A percentile compares a stretch with the other conserved stretches of the same genome.
Conservation (phyloP, 192 early-diverging fungal genomes). For the Gamsiella multidivaricata region DNA sequence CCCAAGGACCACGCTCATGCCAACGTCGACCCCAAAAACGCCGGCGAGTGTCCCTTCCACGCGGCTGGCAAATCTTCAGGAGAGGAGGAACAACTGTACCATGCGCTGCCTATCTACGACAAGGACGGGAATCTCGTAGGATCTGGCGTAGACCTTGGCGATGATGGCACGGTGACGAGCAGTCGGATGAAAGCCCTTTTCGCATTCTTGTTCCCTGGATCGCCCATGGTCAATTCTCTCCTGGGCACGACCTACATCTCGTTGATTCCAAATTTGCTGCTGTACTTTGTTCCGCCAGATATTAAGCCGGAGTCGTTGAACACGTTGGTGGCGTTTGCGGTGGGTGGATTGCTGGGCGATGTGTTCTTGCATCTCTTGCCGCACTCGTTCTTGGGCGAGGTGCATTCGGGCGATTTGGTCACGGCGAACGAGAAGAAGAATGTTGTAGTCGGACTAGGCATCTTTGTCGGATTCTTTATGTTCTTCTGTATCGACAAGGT, state of each 20-base stretch:
- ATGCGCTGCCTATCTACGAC: constrained; percentile 38
- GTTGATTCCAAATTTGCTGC: constrained; percentile 81
- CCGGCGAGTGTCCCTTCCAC: constrained; percentile 44
- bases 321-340: constrained; percentile 85
- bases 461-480: constrained; percentile 79
- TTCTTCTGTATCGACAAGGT: constrained; percentile 88
- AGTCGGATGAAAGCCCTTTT: constrained; percentile 59
- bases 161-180: not conserved
- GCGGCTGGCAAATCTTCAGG: not conserved
- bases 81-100: constrained; percentile 23
- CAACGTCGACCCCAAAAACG: constrained; percentile 33
- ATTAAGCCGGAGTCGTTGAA: constrained; percentile 68
- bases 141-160: constrained; percentile 10
- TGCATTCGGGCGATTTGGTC: constrained; percentile 52
- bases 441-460: constrained; percentile 75
- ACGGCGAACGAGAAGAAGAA: constrained; percentile 63
- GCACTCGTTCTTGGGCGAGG: constrained; percentile 75
- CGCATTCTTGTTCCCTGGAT: constrained; percentile 67
- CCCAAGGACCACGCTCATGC: constrained; percentile 41
- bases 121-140: constrained; percentile 33
- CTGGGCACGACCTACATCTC: constrained; percentile 86
- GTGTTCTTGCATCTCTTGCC: constrained; percentile 88
- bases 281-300: constrained; percentile 82
- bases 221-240: constrained; percentile 69
- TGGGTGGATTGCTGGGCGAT: constrained; percentile 87